Evolutionary conservation across 495 filamentous ascomycete genomes (phyloP).

Genomic region (Jackrogersella minutella): DNA sequence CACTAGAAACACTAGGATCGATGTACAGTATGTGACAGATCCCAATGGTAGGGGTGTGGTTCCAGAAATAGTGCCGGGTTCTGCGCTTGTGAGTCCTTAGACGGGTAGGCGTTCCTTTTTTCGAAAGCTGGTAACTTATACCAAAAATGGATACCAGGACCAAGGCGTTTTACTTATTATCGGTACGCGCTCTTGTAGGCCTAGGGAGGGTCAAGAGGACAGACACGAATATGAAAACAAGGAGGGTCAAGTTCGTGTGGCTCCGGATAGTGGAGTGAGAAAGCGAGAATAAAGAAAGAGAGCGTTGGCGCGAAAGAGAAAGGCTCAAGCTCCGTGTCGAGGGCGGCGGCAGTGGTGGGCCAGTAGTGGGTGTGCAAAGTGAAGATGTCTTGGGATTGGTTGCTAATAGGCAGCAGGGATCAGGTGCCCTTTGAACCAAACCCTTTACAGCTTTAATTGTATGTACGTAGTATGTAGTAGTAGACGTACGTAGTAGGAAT

Average conservation of each 20-base stretch:
- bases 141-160: slow-evolving; percentile 11
- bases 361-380: slow-evolving; percentile 34
- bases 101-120: slow-evolving; percentile 12
- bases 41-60: slow-evolving; percentile 34
- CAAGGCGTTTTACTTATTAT: slow-evolving; percentile 28
- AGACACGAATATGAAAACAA: slow-evolving; percentile 22
- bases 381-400: slow-evolving; percentile 35
- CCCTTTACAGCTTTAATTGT: slow-evolving; percentile 31
- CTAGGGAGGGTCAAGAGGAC: slow-evolving; percentile 1
- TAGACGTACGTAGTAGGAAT: background rate
- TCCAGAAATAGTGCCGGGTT: slow-evolving; percentile 23
- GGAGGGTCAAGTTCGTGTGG: slow-evolving; percentile 20
- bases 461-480: no score
- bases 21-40: slow-evolving; percentile 43
- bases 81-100: slow-evolving; percentile 16
- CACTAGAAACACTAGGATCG: slow-evolving; percentile 21
- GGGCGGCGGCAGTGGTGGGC: slow-evolving; percentile 38
- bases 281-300: slow-evolving; percentile 8
- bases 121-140: slow-evolving; percentile 19
- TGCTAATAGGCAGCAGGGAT: slow-evolving; percentile 32
- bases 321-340: slow-evolving; percentile 18
- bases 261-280: slow-evolving; percentile 20
- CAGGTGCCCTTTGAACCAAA: slow-evolving; percentile 38
- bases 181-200: slow-evolving; percentile 29
- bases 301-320: slow-evolving; percentile 28